A percentile compares a stretch with the other conserved stretches of the same genome.
Conservation (phyloP, 129 eudicot genomes). For the Escallonia herrerae region DNA sequence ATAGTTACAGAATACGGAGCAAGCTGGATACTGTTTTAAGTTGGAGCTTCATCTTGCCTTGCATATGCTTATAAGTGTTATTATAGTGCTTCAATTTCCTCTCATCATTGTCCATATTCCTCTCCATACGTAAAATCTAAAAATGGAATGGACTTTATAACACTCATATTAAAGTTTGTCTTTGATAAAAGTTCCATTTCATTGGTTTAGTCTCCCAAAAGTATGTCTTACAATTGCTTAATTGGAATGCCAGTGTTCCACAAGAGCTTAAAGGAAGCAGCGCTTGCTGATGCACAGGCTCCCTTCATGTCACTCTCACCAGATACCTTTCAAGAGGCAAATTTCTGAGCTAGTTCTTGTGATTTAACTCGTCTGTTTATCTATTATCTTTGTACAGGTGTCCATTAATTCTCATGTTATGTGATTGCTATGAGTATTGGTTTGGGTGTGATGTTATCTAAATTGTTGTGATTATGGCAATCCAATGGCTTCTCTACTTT, state of each 20-base stretch:
- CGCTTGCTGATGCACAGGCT: constrained; percentile 30
- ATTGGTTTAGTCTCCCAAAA: constrained; percentile 20
- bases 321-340: constrained; percentile 31
- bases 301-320: constrained; percentile 24
- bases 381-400: neutral
- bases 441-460: neutral
- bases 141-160: constrained; percentile 17
- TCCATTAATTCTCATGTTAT: neutral
- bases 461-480: neutral
- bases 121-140: constrained; percentile 15
- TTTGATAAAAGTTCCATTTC: constrained; percentile 13
- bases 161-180: neutral
- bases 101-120: neutral
- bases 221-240: constrained; percentile 18
- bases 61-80: no score
- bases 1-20: no score
- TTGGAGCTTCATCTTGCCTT: no score
- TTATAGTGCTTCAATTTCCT: neutral
- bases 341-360: neutral
- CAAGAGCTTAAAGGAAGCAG: constrained; percentile 29
- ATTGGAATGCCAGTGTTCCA: constrained; percentile 17
- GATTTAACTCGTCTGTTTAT: neutral
- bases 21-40: no score
- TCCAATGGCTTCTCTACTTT: neutral
- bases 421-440: neutral